Conservation (phyloP, 1,284 basidiomycete genomes). For the Trichosporon inkin region DNA sequence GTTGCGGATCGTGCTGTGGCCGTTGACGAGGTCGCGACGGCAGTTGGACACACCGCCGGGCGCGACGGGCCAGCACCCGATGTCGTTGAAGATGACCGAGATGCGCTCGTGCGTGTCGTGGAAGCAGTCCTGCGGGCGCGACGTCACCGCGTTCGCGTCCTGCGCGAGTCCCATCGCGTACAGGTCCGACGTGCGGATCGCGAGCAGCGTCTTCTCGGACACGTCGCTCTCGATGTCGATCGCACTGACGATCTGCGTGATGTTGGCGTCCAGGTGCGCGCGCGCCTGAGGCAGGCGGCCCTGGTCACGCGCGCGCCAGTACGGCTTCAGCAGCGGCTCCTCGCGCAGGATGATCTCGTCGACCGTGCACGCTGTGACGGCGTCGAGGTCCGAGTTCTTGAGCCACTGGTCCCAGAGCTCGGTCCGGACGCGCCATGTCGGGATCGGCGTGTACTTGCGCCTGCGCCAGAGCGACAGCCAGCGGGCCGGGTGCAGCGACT, state of each 20-base stretch:
- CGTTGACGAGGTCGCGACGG: slow-evolving; percentile 20
- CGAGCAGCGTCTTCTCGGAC: slow-evolving; percentile 13
- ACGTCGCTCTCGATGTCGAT: slow-evolving; percentile 19
- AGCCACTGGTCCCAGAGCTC: slow-evolving; percentile 19
- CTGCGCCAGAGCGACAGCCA: neutral
- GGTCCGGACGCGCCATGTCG: slow-evolving; percentile 15
- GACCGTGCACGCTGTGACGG: slow-evolving; percentile 16
- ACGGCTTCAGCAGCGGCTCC: slow-evolving; percentile 11
- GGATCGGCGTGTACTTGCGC: slow-evolving; percentile 8
- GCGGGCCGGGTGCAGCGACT: neutral
- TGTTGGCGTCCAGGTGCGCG: slow-evolving; percentile 11
- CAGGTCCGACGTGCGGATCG: slow-evolving; percentile 16
- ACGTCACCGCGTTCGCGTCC: slow-evolving; percentile 12
- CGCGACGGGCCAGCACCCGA: slow-evolving; percentile 17
- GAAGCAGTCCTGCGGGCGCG: slow-evolving; percentile 19
- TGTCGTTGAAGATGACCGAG: slow-evolving; percentile 18
- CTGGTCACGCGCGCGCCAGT: slow-evolving; percentile 16
- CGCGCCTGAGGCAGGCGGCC: slow-evolving; percentile 10
- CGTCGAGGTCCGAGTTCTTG: slow-evolving; percentile 10
- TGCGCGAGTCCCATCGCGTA: slow-evolving; percentile 19
- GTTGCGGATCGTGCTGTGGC: slow-evolving; percentile 16
- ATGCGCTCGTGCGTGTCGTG: slow-evolving; percentile 16
- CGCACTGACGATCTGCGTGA: slow-evolving; percentile 14
- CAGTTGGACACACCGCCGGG: slow-evolving; percentile 20
- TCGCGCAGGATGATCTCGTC: slow-evolving; percentile 18